Evolutionary conservation across 1,284 basidiomycete species (phyloP).

Genomic region (Microbotryum lychnidis-dioicae): DNA sequence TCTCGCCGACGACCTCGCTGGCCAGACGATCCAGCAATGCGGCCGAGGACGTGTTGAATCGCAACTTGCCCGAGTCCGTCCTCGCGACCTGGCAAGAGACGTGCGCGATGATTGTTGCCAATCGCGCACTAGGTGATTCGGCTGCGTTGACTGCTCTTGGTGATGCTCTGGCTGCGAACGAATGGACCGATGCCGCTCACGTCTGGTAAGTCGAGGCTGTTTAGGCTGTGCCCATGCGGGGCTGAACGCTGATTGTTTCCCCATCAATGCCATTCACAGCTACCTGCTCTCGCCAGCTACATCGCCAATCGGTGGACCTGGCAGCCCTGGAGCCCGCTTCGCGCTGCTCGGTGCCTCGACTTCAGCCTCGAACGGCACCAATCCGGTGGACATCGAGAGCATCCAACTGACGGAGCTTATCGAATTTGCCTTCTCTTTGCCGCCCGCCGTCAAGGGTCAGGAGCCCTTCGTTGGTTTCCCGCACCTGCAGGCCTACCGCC

Average conservation of each 20-base stretch:
- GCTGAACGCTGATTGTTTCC: background rate
- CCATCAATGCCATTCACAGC: constrained; percentile 44
- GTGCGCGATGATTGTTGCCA: constrained; percentile 72
- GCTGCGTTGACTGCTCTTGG: constrained; percentile 79
- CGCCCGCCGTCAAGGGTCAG: constrained; percentile 61
- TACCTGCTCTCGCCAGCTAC: constrained; percentile 82
- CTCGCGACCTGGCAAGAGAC: constrained; percentile 78
- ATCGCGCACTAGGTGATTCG: constrained; percentile 52
- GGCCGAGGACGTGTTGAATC: constrained; percentile 43
- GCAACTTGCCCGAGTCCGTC: constrained; percentile 51
- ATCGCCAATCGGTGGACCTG: constrained; percentile 53
- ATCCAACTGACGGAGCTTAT: constrained; percentile 83
- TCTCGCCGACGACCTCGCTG: constrained; percentile 51
- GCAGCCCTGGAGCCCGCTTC: constrained; percentile 30
- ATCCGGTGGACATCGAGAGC: constrained; percentile 62
- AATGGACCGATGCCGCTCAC: constrained; percentile 79
- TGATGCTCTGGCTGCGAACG: constrained; percentile 63
- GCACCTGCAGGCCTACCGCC: constrained; percentile 79
- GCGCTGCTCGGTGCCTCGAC: constrained; percentile 22
- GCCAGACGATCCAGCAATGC: constrained; percentile 46
- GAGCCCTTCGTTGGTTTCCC: constrained; percentile 74
- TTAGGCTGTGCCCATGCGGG: background rate
- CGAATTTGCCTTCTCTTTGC: constrained; percentile 80
- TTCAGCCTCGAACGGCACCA: constrained; percentile 52
- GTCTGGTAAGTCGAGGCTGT: constrained; percentile 55